Base-by-base conservation (phyloP, 352 stramenopile genomes). In the Phytophthora litchii region DNA sequence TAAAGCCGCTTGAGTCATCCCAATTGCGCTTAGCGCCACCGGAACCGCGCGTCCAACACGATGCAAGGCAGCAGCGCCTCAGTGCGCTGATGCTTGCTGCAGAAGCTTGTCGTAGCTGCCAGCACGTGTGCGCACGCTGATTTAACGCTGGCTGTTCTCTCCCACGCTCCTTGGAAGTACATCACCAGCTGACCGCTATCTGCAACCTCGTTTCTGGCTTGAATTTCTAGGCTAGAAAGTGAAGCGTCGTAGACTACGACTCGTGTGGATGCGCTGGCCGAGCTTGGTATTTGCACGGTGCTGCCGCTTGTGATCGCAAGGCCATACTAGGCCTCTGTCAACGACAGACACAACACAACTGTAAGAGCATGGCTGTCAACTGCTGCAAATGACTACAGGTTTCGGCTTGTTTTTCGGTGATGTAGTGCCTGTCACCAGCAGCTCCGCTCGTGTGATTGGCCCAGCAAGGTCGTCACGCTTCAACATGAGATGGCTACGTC, bases 221-320 rank as follows among this genome's bases (percentile, higher is more conserved):
- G 60, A 64, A 51, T 27, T 49, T 34, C n/a, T n/a, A n/a, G n/a
- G 13, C 45, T 48, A n/a, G n/a, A n/a, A n/a, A n/a, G 45, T 64
- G 53, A 69, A 69, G 35, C 54, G 54, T 45, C 60, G 53, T 53
- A n/a, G n/a, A n/a, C n/a, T n/a, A n/a, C n/a, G n/a, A n/a, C n/a
- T n/a, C n/a, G n/a, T 34, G 10, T 34, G 6, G 29, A 12, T 34
- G 29, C 29, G 6, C 10, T 34, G 29, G 6, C 10, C 29, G 29
- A 34, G 3, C 29, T 34, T 34, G 29, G 10, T 11, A 34, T 12
- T 34, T 34, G 29, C n/a, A n/a, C n/a, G n/a, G n/a, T n/a, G n/a
- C n/a, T n/a, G n/a, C n/a, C n/a, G n/a, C n/a, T n/a, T n/a, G n/a
- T n/a, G n/a, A n/a, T n/a, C n/a, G n/a, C n/a, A n/a, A n/a, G n/a